Evolutionary conservation across 2,329 filamentous ascomycete species (phyloP).

Genomic region (Pseudogymnoascus sp.): DNA sequence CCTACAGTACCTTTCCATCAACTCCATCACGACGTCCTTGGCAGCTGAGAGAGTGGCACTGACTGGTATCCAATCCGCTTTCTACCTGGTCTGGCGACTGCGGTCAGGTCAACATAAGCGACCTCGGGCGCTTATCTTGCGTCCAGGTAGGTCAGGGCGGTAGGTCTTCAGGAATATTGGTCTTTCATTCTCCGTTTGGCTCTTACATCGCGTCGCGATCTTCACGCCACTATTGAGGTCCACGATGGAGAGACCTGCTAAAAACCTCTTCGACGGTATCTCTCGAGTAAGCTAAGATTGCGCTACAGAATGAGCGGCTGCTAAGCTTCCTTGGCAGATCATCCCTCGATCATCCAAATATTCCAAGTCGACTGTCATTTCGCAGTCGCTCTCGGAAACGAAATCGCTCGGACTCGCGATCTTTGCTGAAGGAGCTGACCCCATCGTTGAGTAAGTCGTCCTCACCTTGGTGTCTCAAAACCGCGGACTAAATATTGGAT

Average conservation of each 20-base stretch:
- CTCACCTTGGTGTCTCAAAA: conserved; percentile 26
- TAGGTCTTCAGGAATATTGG: background rate
- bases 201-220: background rate
- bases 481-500: conserved; percentile 26
- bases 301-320: background rate
- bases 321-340: background rate
- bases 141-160: background rate
- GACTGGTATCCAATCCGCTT: background rate
- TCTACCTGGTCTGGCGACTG: background rate
- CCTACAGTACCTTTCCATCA: background rate
- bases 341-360: background rate
- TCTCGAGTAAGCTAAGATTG: background rate
- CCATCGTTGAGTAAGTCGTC: conserved; percentile 10
- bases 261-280: background rate
- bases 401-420: conserved; percentile 2
- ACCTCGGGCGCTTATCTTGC: background rate
- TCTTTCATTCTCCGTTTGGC: background rate
- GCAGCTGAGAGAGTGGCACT: background rate
- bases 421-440: conserved; percentile 6
- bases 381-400: background rate
- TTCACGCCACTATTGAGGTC: background rate
- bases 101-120: background rate
- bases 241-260: background rate
- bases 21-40: background rate
- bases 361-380: background rate